Conservation (phyloP, 2,329 filamentous ascomycete genomes). For the Dothideomycetidae sp. region DNA sequence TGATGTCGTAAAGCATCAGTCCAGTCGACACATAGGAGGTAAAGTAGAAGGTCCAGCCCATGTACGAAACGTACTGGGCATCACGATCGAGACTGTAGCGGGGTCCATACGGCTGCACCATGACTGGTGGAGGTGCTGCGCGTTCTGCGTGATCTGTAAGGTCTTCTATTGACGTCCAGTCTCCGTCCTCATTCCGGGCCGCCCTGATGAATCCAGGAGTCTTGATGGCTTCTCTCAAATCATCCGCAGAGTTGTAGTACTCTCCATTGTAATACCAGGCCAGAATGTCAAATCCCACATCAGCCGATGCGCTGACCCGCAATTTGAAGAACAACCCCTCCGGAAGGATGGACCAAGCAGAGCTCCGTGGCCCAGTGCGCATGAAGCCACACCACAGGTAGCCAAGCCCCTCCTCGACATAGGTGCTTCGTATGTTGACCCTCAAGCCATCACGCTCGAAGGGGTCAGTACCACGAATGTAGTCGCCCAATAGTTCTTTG, state of each 20-base stretch:
- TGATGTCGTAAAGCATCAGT: constrained; percentile 36
- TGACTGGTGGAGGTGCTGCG: constrained; percentile 35
- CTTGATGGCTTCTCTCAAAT: constrained; percentile 33
- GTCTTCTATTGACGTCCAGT: constrained; percentile 34
- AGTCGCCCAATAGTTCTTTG: constrained; percentile 31
- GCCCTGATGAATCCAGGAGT: constrained; percentile 33
- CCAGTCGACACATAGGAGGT: constrained; percentile 32
- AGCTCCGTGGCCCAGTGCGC: constrained; percentile 27
- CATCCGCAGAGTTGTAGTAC: constrained; percentile 37
- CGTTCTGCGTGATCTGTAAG: constrained; percentile 28
- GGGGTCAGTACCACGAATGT: constrained; percentile 24
- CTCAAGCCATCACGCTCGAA: constrained; percentile 24
- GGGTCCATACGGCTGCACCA: constrained; percentile 27
- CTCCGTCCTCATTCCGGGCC: constrained; percentile 34
- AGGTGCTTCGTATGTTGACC: constrained; percentile 27
- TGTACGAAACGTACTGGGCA: constrained; percentile 37
- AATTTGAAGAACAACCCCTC: constrained; percentile 31
- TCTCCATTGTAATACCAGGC: constrained; percentile 42
- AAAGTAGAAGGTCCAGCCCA: constrained; percentile 41
- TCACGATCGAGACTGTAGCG: constrained; percentile 30
- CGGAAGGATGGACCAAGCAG: constrained; percentile 32
- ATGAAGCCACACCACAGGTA: constrained; percentile 37
- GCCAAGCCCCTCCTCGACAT: constrained; percentile 30
- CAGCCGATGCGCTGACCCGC: constrained; percentile 14
- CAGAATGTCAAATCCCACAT: constrained; percentile 28